A percentile compares a stretch with the other conserved stretches of the same genome.
Conservation (phyloP, 345 rosid species). For the Bruguiera sexangula region DNA sequence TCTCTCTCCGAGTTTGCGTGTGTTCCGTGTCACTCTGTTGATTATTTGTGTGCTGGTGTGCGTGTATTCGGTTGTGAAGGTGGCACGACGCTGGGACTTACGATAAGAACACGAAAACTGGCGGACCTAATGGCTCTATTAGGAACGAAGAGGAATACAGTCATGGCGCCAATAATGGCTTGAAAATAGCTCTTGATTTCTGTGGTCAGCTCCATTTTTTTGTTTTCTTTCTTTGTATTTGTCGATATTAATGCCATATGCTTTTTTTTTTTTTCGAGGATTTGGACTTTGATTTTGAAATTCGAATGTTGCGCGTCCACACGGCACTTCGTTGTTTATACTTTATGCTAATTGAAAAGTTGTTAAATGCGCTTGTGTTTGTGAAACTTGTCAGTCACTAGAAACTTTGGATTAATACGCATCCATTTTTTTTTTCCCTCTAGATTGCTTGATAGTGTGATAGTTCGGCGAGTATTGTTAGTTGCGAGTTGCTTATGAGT, state of each 20-base stretch:
- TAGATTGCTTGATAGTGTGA: no score
- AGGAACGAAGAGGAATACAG: conserved; percentile 72
- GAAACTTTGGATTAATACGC: no score
- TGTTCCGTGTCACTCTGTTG: not conserved
- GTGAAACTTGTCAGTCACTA: no score
- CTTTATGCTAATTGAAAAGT: no score
- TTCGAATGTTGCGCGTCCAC: not conserved
- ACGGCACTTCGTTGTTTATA: not conserved
- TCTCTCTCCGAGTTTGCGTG: no score
- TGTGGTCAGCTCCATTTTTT: conserved; percentile 50
- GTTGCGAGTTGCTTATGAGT: not conserved
- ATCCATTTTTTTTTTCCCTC: no score
- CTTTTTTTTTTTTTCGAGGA: not conserved
- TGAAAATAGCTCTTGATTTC: conserved; percentile 73
- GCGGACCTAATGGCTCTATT: conserved; percentile 90
- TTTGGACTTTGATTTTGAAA: not conserved
- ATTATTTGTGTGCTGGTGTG: not conserved
- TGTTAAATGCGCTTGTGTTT: no score
- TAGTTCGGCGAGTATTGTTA: not conserved
- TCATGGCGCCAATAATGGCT: conserved; percentile 75
- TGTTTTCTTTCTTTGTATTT: not conserved
- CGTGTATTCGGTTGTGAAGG: conserved; percentile 32
- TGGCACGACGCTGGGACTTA: conserved; percentile 99
- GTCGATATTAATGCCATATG: not conserved
- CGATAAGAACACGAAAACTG: conserved; percentile 73